Base-by-base conservation (phyloP, 2,329 filamentous ascomycete species). In the Calonectria hongkongensis region DNA sequence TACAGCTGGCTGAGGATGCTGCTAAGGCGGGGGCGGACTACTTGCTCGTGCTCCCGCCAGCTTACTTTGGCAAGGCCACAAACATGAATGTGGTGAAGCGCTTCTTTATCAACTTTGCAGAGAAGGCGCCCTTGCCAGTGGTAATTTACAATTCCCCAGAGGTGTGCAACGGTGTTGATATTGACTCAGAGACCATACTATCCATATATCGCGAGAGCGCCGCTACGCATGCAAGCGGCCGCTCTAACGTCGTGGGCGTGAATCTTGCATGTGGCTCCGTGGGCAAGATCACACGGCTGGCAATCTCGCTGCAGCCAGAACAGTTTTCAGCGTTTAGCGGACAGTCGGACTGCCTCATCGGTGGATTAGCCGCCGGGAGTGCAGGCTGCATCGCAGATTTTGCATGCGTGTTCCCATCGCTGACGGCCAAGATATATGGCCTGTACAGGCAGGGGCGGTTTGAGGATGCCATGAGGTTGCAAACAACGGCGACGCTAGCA, bases 251-350 rank as follows among this genome's bases (percentile, higher is more conserved):
- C 74, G 90, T 93, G 41, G 93, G 92, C 48, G 90, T 92, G 39
- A 94, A 94, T 85, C 85, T 94, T 64, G 94, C 92, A 1, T 94
- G 93, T 79, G 93, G 92, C 13, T 92, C 90, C 74, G 93, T 94
- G 41, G 93, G 92, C 67, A 95, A 95, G 83, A 89, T 95, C 71
- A 90, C 91, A 2, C 87, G 93, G 9, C 87, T 95, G 2, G 83
- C 83, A 7, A 86, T 85, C 8, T 81, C 85, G 70, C 82, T 94
- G 62, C 81, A 86, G 0, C 81, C 88, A 0, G 86, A 89, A 0
- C 82, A 87, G 16, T 95, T 95, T 79, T 89, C 92, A 1, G 89
- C 91, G 0, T 95, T 91, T 78, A 93, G 92, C 0, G 94, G 94
- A 0, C 93, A 95, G 84, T 91, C 90, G 2, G 94, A 95, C 79